Evolutionary conservation across 1,284 basidiomycete genomes (phyloP).

Genomic region (Earliella scabrosa): DNA sequence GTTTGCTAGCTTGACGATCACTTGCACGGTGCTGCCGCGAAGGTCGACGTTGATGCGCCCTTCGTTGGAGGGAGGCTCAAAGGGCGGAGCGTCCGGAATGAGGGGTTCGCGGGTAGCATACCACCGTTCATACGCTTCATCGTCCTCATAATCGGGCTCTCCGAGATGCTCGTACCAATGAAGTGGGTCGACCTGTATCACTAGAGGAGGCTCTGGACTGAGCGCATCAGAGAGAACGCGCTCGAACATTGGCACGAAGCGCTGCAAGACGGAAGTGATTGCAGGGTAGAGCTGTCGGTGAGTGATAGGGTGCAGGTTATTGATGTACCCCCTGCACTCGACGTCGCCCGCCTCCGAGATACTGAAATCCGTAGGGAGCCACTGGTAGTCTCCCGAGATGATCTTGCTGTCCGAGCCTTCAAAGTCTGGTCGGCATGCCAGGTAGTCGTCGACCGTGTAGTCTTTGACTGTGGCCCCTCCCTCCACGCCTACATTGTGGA

Average conservation of each 20-base stretch:
- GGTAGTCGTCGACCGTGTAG: neutral
- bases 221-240: neutral
- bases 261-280: neutral
- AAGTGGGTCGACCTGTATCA: neutral
- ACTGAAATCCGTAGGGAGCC: neutral
- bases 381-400: neutral
- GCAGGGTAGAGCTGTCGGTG: neutral
- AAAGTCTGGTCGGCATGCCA: neutral
- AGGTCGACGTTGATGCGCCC: neutral
- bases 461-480: too few relatives aligned
- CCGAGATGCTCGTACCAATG: neutral
- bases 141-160: neutral
- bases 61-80: neutral
- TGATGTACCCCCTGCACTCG: neutral
- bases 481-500: too few relatives aligned
- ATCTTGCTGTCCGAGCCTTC: neutral
- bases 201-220: neutral
- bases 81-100: neutral
- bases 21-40: conserved; percentile 17
- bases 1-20: conserved; percentile 37
- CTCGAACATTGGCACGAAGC: neutral
- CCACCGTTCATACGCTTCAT: neutral
- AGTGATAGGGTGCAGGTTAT: neutral
- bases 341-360: neutral
- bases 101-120: neutral